These are phyloP conservation scores for Leishmania turanica DNA, from an alignment of 208 protist genomes.

Conservation along the genomic window DNA sequence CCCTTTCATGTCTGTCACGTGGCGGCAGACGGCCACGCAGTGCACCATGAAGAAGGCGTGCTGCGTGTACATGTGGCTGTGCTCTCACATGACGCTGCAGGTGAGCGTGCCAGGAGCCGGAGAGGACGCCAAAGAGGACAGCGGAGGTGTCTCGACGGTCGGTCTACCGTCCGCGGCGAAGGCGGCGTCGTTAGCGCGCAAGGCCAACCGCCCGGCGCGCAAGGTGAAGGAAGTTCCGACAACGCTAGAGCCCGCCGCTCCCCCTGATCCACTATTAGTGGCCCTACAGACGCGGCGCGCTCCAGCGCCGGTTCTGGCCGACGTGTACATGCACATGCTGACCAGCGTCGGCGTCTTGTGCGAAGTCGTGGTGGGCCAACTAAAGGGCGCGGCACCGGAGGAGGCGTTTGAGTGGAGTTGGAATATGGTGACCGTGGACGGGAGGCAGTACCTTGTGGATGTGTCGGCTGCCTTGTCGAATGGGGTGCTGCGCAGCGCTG, in stretches of 20 bases:
- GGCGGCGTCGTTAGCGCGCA: conserved; percentile 13
- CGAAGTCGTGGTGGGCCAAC: conserved; percentile 58
- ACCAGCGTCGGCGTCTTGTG: conserved; percentile 35
- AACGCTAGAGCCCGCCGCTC: conserved; percentile 16
- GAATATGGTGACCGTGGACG: conserved; percentile 67
- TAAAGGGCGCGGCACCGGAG: conserved; percentile 54
- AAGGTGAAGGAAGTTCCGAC: conserved; percentile 18
- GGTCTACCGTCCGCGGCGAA: conserved; percentile 3
- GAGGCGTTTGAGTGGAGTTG: conserved; percentile 72
- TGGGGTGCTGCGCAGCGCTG: conserved; percentile 32
- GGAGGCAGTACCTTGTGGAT: conserved; percentile 61
- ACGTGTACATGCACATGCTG: conserved; percentile 68
- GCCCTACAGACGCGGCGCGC: conserved; percentile 49
- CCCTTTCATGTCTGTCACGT: conserved; percentile 57
- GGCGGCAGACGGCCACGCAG: conserved; percentile 65
- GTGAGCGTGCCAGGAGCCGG: conserved; percentile 7
- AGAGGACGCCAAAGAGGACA: conserved; percentile 16
- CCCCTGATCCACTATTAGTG: conserved; percentile 36
- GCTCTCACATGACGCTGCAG: conserved; percentile 42
- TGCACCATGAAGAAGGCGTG: conserved; percentile 64
- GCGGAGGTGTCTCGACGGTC: neutral
- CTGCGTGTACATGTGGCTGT: conserved; percentile 73
- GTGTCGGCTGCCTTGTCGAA: conserved; percentile 46
- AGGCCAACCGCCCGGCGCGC: neutral
- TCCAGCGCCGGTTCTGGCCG: conserved; percentile 43